A percentile compares a stretch with the other conserved stretches of the same genome.
Evolutionary conservation across 306 rosid species (phyloP).

Genomic region (Erythrophleum fordii): DNA sequence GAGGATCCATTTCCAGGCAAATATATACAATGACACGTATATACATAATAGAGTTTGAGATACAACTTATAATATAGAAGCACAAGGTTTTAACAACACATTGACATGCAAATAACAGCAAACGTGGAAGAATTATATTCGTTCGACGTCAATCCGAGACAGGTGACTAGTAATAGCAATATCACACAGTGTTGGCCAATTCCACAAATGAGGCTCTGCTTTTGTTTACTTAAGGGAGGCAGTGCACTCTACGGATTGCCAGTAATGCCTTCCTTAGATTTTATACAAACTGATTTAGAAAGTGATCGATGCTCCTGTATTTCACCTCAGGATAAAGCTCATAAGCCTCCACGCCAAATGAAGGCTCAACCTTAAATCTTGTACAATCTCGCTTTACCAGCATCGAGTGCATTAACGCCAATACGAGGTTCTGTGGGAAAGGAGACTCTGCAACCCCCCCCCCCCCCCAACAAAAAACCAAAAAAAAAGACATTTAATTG

Average conservation of each 20-base stretch:
- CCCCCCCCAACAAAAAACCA: too few relatives aligned
- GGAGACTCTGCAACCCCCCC: conserved; percentile 45
- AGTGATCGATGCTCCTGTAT: conserved; percentile 41
- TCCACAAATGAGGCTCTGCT: background rate
- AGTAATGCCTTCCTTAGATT: background rate
- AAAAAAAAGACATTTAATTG: too few relatives aligned
- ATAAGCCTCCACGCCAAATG: conserved; percentile 46
- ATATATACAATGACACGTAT: too few relatives aligned
- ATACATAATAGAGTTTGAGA: background rate
- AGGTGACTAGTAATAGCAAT: background rate
- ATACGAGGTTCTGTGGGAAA: conserved; percentile 33
- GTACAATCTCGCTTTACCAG: conserved; percentile 40
- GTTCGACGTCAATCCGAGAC: too few relatives aligned
- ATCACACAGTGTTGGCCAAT: background rate
- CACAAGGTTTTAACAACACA: background rate
- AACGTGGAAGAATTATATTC: too few relatives aligned
- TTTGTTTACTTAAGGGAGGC: background rate
- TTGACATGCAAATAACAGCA: background rate
- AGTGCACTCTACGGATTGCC: too few relatives aligned
- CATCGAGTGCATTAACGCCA: conserved; percentile 36
- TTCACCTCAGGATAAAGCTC: conserved; percentile 53
- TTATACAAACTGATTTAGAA: conserved; percentile 47
- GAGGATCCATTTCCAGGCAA: too few relatives aligned
- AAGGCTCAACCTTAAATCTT: conserved; percentile 40
- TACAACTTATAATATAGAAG: background rate